Conservation (phyloP, 2,329 filamentous ascomycete species). For the Colletotrichum sidae region DNA sequence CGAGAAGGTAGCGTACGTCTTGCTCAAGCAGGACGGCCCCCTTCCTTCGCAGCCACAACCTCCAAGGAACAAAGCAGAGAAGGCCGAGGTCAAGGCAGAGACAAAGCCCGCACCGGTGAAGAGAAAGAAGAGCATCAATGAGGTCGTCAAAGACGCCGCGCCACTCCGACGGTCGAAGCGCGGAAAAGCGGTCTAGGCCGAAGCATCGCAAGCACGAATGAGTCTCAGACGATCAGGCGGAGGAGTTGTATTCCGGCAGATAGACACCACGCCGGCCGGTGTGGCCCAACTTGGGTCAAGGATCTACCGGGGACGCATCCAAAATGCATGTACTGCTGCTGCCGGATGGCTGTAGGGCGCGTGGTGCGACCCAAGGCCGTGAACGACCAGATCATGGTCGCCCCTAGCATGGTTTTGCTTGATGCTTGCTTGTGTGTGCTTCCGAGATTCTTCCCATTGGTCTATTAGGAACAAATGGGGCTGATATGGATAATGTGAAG, state of each 20-base stretch:
- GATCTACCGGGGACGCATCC: conserved; percentile 20
- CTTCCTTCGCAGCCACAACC: background rate
- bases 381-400: background rate
- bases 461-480: background rate
- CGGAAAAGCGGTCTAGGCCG: conserved; percentile 39
- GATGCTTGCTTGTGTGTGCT: background rate
- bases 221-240: conserved; percentile 7
- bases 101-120: conserved; percentile 37
- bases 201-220: conserved; percentile 4
- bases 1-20: conserved; percentile 78
- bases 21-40: conserved; percentile 59
- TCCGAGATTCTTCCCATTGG: conserved; percentile 13
- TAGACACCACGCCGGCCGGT: background rate
- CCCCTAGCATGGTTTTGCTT: background rate
- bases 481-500: too few relatives aligned
- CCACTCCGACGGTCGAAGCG: conserved; percentile 44
- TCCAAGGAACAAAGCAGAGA: background rate
- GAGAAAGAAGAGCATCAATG: conserved; percentile 39
- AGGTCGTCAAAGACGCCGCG: conserved; percentile 36
- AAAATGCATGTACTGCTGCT: background rate
- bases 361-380: conserved; percentile 1
- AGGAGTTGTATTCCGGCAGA: conserved; percentile 1
- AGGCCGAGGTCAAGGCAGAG: conserved; percentile 1
- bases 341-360: too few relatives aligned
- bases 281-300: conserved; percentile 39